These are phyloP conservation scores for Hura crepitans DNA, from an alignment of 441 rosid genomes.

Conservation along the genomic window DNA sequence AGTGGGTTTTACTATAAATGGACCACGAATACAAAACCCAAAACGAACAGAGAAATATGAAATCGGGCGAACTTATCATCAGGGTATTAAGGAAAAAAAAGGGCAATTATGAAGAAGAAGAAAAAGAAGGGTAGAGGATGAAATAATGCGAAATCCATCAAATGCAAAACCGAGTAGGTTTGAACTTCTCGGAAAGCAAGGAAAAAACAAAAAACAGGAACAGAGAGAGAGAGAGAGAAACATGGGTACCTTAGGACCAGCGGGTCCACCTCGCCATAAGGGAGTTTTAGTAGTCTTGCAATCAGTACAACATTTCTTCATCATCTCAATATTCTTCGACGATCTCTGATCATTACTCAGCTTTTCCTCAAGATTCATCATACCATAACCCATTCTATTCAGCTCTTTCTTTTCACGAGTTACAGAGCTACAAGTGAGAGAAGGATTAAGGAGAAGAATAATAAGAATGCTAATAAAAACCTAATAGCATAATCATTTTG, in stretches of 20 bases:
- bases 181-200: background rate
- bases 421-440: background rate
- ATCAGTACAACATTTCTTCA: conserved; percentile 48
- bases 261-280: conserved; percentile 89
- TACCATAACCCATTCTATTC: conserved; percentile 10
- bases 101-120: too few species aligned
- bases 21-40: too few species aligned
- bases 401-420: too few species aligned
- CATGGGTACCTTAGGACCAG: conserved; percentile 72
- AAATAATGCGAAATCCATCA: too few species aligned
- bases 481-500: background rate
- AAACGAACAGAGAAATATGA: background rate
- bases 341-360: conserved; percentile 31
- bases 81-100: too few species aligned
- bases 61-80: too few species aligned
- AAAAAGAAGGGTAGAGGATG: too few species aligned
- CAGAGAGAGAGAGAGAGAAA: background rate
- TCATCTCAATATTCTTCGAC: conserved; percentile 20
- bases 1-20: too few species aligned
- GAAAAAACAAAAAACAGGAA: background rate
- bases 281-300: conserved; percentile 85
- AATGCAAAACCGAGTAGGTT: background rate
- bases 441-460: background rate
- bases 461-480: too few species aligned
- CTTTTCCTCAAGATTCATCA: conserved; percentile 24